Evolutionary conservation across 176 grass and related monocot species (phyloP).

Genomic region (Carex pumila): DNA sequence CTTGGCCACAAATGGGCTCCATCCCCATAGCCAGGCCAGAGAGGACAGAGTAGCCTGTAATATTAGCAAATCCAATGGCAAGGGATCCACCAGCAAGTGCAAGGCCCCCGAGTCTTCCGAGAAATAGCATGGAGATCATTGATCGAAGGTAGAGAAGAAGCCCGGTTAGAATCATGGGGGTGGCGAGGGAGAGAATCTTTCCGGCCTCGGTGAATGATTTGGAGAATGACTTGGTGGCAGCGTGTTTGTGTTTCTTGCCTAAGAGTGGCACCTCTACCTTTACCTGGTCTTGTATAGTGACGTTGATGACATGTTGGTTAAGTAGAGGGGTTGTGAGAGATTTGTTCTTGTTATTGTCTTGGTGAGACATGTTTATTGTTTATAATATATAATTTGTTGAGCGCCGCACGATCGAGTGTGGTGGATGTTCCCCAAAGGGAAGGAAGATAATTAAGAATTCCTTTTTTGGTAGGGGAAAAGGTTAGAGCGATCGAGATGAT

Average conservation of each 20-base stretch:
- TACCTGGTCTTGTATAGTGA: not conserved
- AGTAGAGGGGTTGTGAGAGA: not conserved
- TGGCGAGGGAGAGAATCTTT: constrained; percentile 46
- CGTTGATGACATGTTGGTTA: not conserved
- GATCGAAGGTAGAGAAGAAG: constrained; percentile 77
- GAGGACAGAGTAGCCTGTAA: constrained; percentile 71
- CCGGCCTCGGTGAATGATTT: constrained; percentile 25
- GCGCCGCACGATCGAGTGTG: not conserved
- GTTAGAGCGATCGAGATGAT: not conserved
- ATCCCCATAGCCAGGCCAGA: constrained; percentile 87
- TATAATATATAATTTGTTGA: not conserved
- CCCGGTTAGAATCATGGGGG: constrained; percentile 68
- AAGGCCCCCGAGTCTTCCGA: constrained; percentile 54
- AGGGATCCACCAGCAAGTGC: constrained; percentile 79
- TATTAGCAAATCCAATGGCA: constrained; percentile 86
- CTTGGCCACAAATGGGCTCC: constrained; percentile 87
- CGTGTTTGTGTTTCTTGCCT: not conserved
- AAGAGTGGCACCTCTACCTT: not conserved
- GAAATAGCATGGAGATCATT: constrained; percentile 92
- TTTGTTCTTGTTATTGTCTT: not conserved
- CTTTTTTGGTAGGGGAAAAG: not conserved
- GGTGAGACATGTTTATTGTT: not conserved
- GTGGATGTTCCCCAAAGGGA: not conserved
- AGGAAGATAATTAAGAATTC: not conserved
- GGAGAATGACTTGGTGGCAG: not conserved